Conservation (phyloP, 257 asterid genomes). For the Euphrasia confusa region DNA sequence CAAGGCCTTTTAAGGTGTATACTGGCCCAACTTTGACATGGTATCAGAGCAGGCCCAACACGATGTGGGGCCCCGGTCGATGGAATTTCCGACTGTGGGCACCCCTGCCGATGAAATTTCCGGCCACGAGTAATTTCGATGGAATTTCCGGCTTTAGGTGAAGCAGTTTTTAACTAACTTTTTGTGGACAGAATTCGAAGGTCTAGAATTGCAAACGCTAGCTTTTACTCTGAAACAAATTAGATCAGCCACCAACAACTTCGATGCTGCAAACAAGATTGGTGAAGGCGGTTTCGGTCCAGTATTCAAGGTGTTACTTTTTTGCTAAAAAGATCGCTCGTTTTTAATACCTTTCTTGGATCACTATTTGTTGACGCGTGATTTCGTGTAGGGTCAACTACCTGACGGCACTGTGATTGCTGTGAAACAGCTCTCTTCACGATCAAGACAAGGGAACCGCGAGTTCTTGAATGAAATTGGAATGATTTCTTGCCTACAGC, state of each 20-base stretch:
- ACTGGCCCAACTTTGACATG: no score
- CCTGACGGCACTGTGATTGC: slow-evolving; percentile 73
- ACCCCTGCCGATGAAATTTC: no score
- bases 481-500: slow-evolving; percentile 77
- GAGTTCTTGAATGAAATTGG: slow-evolving; percentile 82
- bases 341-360: not conserved
- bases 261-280: slow-evolving; percentile 60
- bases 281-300: slow-evolving; percentile 99
- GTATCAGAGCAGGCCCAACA: no score
- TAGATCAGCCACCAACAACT: slow-evolving; percentile 79
- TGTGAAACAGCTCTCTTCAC: slow-evolving; percentile 76
- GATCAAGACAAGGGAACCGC: slow-evolving; percentile 81
- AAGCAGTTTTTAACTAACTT: no score
- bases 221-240: slow-evolving; percentile 72
- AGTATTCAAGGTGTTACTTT: slow-evolving; percentile 63
- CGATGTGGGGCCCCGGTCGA: no score
- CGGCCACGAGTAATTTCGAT: no score
- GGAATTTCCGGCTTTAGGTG: no score
- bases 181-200: slow-evolving; percentile 52
- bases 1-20: no score
- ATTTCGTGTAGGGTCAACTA: slow-evolving; percentile 52
- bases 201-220: slow-evolving; percentile 56
- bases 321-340: not conserved
- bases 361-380: slow-evolving; percentile 22
- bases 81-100: no score